These are phyloP conservation scores for Chiua virens DNA, from an alignment of 768 basidiomycete species.

Conservation along the genomic window DNA sequence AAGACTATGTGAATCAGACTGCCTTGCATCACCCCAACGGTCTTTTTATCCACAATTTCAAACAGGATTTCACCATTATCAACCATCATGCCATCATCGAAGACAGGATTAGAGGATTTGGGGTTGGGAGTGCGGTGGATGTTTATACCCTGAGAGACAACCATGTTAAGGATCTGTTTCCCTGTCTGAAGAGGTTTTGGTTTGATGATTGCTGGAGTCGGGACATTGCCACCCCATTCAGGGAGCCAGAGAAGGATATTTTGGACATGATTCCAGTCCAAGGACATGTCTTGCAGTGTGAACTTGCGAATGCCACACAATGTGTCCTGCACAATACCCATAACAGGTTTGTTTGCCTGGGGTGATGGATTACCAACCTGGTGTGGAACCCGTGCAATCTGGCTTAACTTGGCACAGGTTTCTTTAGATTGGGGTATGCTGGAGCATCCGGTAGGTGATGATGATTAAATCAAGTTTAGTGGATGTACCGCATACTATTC, in stretches of 20 bases:
- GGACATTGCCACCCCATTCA: slow-evolving; percentile 95
- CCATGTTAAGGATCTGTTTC: slow-evolving; percentile 91
- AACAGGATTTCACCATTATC: slow-evolving; percentile 96
- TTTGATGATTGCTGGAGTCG: slow-evolving; percentile 92
- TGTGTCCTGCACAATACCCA: slow-evolving; percentile 99
- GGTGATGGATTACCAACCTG: slow-evolving; percentile 66
- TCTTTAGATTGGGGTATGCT: slow-evolving; percentile 98
- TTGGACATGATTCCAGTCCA: slow-evolving; percentile 95
- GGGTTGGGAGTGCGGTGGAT: slow-evolving; percentile 80
- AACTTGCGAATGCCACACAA: slow-evolving; percentile 97
- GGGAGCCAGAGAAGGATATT: slow-evolving; percentile 98
- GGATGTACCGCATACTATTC: slow-evolving; percentile 98
- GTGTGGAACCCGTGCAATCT: slow-evolving; percentile 98
- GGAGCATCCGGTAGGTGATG: slow-evolving; percentile 6
- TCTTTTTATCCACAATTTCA: slow-evolving; percentile 98
- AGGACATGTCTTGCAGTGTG: slow-evolving; percentile 90
- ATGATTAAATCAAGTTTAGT: background rate
- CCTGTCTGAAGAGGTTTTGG: slow-evolving; percentile 98
- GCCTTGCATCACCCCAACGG: slow-evolving; percentile 93
- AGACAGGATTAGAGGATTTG: slow-evolving; percentile 74
- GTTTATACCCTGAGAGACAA: slow-evolving; percentile 96
- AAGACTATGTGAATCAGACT: slow-evolving; percentile 93
- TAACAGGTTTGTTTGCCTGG: slow-evolving; percentile 99
- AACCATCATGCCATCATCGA: slow-evolving; percentile 93
- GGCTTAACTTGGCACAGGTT: slow-evolving; percentile 95